Evolutionary conservation across 1,284 basidiomycete species (phyloP).

Genomic region (Trichosporon ovoides): DNA sequence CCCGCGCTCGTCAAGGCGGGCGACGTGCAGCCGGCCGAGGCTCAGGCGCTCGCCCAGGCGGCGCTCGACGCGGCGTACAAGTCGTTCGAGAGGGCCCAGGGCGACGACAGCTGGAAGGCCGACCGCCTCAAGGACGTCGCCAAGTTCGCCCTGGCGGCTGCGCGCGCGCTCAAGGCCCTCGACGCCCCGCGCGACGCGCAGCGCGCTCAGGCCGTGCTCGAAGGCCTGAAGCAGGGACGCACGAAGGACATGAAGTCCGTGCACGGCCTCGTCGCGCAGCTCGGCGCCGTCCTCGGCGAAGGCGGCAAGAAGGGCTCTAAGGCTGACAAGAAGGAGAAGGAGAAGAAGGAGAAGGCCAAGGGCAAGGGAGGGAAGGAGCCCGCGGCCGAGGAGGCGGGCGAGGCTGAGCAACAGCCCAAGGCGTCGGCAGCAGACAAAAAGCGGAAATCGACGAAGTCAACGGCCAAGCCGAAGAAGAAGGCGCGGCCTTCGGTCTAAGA

Average conservation of each 20-base stretch:
- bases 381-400: conserved; percentile 6
- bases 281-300: conserved; percentile 40
- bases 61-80: conserved; percentile 56
- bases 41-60: conserved; percentile 54
- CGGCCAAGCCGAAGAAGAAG: conserved; percentile 15
- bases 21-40: conserved; percentile 44
- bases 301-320: conserved; percentile 23
- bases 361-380: conserved; percentile 44
- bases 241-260: conserved; percentile 54
- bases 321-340: conserved; percentile 22
- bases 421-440: conserved; percentile 16
- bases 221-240: conserved; percentile 48
- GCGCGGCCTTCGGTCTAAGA: background rate
- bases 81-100: conserved; percentile 55
- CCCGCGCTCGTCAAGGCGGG: conserved; percentile 53
- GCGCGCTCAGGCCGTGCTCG: conserved; percentile 33
- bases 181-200: conserved; percentile 1
- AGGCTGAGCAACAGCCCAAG: conserved; percentile 20
- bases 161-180: conserved; percentile 58
- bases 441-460: conserved; percentile 10
- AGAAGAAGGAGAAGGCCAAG: conserved; percentile 27
- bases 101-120: conserved; percentile 53
- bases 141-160: conserved; percentile 63
- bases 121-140: conserved; percentile 72
- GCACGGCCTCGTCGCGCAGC: conserved; percentile 54